Evolutionary conservation across 139 green algal species (phyloP).

Genomic region (Pycnococcus provasolii): DNA sequence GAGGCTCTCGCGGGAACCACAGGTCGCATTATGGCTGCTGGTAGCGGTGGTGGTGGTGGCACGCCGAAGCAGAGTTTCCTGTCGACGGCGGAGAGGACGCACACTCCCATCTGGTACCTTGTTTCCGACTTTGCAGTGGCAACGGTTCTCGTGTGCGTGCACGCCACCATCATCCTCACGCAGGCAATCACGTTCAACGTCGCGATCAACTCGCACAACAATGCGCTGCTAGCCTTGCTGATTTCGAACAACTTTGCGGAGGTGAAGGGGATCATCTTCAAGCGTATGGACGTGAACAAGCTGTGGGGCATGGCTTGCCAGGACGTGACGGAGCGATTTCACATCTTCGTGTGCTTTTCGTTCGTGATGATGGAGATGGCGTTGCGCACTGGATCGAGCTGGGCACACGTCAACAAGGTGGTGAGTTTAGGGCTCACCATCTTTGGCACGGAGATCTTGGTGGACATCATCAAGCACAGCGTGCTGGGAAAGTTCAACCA

Average conservation of each 20-base stretch:
- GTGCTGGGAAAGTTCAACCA: constrained; percentile 48
- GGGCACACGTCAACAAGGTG: constrained; percentile 7
- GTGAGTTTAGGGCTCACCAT: constrained; percentile 18
- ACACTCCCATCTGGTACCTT: too few species aligned
- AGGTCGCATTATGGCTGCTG: not conserved
- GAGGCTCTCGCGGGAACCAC: constrained; percentile 36
- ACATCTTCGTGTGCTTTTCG: constrained; percentile 29
- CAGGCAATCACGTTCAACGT: constrained; percentile 46
- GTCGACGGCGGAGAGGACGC: too few species aligned
- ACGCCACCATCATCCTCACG: constrained; percentile 34
- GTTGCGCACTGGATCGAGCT: constrained; percentile 10
- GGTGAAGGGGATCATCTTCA: constrained; percentile 49
- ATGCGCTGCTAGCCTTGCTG: constrained; percentile 38
- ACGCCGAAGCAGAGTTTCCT: too few species aligned
- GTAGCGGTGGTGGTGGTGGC: too few species aligned
- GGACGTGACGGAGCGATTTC: constrained; percentile 40
- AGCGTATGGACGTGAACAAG: constrained; percentile 37
- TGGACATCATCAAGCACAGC: constrained; percentile 44
- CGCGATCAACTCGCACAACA: constrained; percentile 41
- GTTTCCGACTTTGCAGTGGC: constrained; percentile 26
- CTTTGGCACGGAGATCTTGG: constrained; percentile 33
- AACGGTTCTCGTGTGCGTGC: constrained; percentile 17
- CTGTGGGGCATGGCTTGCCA: constrained; percentile 32
- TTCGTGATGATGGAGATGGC: constrained; percentile 38
- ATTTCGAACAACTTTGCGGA: constrained; percentile 49